A percentile compares a stretch with the other conserved stretches of the same genome.
These are phyloP conservation scores for Daldinia eschscholtzii DNA, from an alignment of 2,329 filamentous ascomycete genomes.

Conservation along the genomic window DNA sequence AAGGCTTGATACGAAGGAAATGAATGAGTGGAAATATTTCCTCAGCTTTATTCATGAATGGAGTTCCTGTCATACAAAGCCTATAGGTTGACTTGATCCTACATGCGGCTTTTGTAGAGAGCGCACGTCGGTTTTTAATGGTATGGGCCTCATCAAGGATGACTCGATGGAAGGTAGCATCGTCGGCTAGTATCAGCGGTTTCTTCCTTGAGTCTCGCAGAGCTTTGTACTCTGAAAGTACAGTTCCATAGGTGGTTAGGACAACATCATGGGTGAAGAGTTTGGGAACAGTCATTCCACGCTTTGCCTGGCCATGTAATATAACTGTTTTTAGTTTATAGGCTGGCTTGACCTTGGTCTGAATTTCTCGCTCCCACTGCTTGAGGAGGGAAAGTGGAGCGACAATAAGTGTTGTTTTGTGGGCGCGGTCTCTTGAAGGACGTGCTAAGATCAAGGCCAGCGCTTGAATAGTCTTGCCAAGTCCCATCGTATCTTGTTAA, in stretches of 20 bases:
- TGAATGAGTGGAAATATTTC: slow-evolving; percentile 84
- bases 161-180: slow-evolving; percentile 75
- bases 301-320: slow-evolving; percentile 44
- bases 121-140: slow-evolving; percentile 81
- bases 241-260: slow-evolving; percentile 81
- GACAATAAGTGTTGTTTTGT: slow-evolving; percentile 50
- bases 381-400: slow-evolving; percentile 47
- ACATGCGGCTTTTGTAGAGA: slow-evolving; percentile 71
- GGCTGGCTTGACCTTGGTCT: slow-evolving; percentile 47
- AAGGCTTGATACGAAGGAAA: slow-evolving; percentile 84
- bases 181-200: slow-evolving; percentile 55
- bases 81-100: slow-evolving; percentile 72
- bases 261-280: slow-evolving; percentile 79
- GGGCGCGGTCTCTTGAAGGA: slow-evolving; percentile 42
- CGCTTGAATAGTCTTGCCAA: slow-evolving; percentile 52
- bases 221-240: slow-evolving; percentile 76
- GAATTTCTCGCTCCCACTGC: slow-evolving; percentile 51
- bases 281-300: slow-evolving; percentile 50
- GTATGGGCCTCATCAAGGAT: slow-evolving; percentile 86
- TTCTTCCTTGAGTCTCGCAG: not conserved
- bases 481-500: slow-evolving; percentile 48
- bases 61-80: slow-evolving; percentile 84
- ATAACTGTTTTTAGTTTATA: slow-evolving; percentile 49
- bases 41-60: slow-evolving; percentile 87
- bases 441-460: slow-evolving; percentile 49